These are phyloP conservation scores for Penicillium paneum DNA, from an alignment of 2,329 filamentous ascomycete genomes.

Conservation along the genomic window DNA sequence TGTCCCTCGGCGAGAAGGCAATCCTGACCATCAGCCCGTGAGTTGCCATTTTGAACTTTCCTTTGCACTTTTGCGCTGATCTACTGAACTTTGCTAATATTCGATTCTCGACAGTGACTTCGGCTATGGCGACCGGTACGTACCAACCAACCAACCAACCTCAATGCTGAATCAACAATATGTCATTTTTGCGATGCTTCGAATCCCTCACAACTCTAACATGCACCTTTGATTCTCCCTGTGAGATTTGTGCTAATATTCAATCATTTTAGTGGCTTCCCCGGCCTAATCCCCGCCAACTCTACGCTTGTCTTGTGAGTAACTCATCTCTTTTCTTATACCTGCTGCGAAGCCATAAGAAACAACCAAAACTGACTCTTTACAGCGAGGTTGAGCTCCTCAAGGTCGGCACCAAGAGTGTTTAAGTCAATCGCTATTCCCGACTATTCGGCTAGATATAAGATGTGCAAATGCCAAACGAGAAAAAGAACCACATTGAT, in stretches of 20 bases:
- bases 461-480: not conserved
- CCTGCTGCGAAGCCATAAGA: not conserved
- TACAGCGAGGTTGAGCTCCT: slow-evolving; percentile 67
- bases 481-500: not conserved
- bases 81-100: slow-evolving; percentile 8
- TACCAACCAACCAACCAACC: slow-evolving; percentile 4
- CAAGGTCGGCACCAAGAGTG: slow-evolving; percentile 55
- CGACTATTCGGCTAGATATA: not conserved
- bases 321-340: not conserved
- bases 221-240: no score
- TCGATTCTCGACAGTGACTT: slow-evolving; percentile 29
- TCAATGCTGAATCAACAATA: not conserved
- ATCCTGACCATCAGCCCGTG: slow-evolving; percentile 77
- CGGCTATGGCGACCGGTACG: slow-evolving; percentile 43
- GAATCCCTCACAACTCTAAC: not conserved
- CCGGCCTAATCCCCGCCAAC: slow-evolving; percentile 70
- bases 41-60: slow-evolving; percentile 27
- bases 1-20: slow-evolving; percentile 89
- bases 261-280: slow-evolving; percentile 62
- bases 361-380: slow-evolving; percentile 11
- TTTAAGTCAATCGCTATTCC: slow-evolving; percentile 23
- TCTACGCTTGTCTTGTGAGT: slow-evolving; percentile 82
- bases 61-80: not conserved
- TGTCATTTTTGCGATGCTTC: not conserved
- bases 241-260: not conserved